Evolutionary conservation across 2,329 filamentous ascomycete genomes (phyloP), one percentile per base, ranked within the genome.

Genomic region (Salinomyces thailandicus): DNA sequence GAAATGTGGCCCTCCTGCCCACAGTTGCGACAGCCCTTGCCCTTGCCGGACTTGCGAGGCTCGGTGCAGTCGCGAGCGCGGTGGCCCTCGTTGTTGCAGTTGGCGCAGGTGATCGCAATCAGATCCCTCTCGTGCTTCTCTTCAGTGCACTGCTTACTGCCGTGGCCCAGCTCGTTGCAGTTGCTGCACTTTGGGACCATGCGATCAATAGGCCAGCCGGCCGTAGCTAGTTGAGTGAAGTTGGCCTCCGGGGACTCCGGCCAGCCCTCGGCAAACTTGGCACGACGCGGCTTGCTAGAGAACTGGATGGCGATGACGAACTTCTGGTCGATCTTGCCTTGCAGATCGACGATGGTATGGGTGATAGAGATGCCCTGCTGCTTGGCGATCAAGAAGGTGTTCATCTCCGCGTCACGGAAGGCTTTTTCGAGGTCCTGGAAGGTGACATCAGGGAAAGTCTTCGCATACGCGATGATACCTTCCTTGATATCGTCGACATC

Each of bases 341-440:
- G 78, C 1, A 83, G 62, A 45, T 84, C 78, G 73, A 84, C 80
- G 58, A 81, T 79, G 42, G 76, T 81, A 46, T 77, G 70, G 4
- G 75, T 74, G 1, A 61, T 52, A 0, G 66, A 53, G 18, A 81
- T 57, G 5, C 67, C 55, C 20, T 71, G 60, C 45, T 73, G 71
- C 62, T 81, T 52, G 5, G 74, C 75, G 45, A 84, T 79, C 36
- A 85, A 60, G 59, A 69, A 79, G 11, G 81, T 59, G 3, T 59
- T 59, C 40, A 81, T 66, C 0, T 62, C 53, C 28, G 73, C 62
- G 2, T 58, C 48, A 5, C 79, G 73, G 53, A 85, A 70, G 1
- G 66, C 66, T 19, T 64, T 50, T 62, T 85, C 79, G 5, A 85
- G 64, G 13, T 78, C 64, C 5, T 61, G 47, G 46, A 80, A 79